These are phyloP conservation scores for Exophiala mesophila DNA, from an alignment of 2,329 filamentous ascomycete species.

Conservation along the genomic window DNA sequence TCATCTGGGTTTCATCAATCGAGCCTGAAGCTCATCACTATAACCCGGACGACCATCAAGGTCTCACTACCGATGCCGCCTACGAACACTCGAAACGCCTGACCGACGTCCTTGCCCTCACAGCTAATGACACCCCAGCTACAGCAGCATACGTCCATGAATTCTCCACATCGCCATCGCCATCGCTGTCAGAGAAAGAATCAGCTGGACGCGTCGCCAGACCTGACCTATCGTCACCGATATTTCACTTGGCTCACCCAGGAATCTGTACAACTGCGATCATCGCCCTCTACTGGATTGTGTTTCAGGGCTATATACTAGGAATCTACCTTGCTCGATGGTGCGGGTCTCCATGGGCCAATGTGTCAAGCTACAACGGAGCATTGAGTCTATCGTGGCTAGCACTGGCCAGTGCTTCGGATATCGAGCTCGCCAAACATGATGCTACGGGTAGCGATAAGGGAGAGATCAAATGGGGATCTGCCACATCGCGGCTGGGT, in stretches of 20 bases:
- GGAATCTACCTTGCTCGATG: constrained; percentile 56
- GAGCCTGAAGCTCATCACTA: constrained; percentile 61
- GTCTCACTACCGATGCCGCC: constrained; percentile 54
- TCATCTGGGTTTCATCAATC: constrained; percentile 84
- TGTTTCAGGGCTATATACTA: constrained; percentile 20
- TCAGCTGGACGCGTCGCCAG: constrained; percentile 13
- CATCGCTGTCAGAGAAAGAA: constrained; percentile 6
- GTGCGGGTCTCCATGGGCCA: constrained; percentile 86
- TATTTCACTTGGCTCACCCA: constrained; percentile 76
- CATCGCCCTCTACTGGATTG: constrained; percentile 59
- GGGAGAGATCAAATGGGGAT: constrained; percentile 77
- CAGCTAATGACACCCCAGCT: constrained; percentile 55
- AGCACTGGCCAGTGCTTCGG: constrained; percentile 58
- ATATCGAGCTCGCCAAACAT: constrained; percentile 35
- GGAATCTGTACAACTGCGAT: constrained; percentile 81
- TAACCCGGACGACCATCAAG: constrained; percentile 69
- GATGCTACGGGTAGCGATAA: constrained; percentile 54
- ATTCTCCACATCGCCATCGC: constrained; percentile 36
- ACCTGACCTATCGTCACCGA: constrained; percentile 42
- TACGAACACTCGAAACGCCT: constrained; percentile 88
- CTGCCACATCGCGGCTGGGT: constrained; percentile 54
- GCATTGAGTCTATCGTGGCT: constrained; percentile 75
- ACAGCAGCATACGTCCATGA: constrained; percentile 52
- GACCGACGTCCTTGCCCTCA: constrained; percentile 77
- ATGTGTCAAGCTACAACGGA: constrained; percentile 68